phyloP scores from a whole-genome alignment of 768 basidiomycete species.

The Boletus subcaerulescens region DNA sequence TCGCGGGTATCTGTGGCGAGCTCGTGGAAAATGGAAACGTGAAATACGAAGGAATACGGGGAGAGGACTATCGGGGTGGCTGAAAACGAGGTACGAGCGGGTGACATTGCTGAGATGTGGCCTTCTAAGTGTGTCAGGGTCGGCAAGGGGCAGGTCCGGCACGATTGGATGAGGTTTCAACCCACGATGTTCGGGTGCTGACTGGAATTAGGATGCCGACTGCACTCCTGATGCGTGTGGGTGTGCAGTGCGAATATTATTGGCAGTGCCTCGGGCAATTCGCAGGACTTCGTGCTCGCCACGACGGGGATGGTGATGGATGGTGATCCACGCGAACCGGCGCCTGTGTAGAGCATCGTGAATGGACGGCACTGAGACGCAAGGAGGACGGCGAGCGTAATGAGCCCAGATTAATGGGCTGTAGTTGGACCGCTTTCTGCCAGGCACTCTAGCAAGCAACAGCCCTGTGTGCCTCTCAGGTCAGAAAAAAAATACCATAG shows the following conservation, averaged over 20 bases:
- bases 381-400: background rate
- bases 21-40: conserved; percentile 10
- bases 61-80: background rate
- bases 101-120: background rate
- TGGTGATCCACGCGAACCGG: conserved; percentile 16
- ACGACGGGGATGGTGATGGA: background rate
- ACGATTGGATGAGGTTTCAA: background rate
- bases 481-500: too few relatives aligned
- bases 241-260: background rate
- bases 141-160: background rate
- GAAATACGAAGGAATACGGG: background rate
- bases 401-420: background rate
- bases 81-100: background rate
- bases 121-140: conserved; percentile 3
- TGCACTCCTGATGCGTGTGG: background rate
- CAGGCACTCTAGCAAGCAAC: conserved; percentile 2
- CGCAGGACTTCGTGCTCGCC: background rate
- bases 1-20: conserved; percentile 19
- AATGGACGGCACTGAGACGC: too few relatives aligned
- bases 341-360: conserved; percentile 1
- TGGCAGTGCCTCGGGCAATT: conserved; percentile 6
- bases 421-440: background rate
- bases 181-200: conserved; percentile 3
- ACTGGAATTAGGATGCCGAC: background rate
- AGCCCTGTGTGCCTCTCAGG: too few relatives aligned